Conservation (phyloP, 305 asterid species). For the Fraxinus greggii region DNA sequence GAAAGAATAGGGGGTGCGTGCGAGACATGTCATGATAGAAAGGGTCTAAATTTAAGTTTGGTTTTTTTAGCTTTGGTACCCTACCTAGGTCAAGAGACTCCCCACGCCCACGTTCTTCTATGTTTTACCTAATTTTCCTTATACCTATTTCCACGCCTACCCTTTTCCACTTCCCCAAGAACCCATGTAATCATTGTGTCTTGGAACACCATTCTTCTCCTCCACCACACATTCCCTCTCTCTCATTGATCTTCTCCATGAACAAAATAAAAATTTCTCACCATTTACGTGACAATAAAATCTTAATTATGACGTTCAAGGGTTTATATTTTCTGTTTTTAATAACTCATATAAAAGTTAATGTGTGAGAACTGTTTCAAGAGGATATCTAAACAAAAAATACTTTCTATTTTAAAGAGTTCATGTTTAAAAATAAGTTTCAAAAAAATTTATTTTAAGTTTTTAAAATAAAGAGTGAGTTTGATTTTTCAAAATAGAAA, state of each 20-base stretch:
- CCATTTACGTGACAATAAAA: too few relatives aligned
- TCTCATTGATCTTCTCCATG: neutral
- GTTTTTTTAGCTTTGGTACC: neutral
- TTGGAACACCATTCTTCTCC: slow-evolving; percentile 64
- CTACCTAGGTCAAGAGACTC: slow-evolving; percentile 29
- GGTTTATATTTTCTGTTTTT: too few relatives aligned
- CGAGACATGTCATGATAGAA: slow-evolving; percentile 37
- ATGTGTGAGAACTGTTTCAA: too few relatives aligned
- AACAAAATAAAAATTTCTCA: too few relatives aligned
- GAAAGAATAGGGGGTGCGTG: neutral
- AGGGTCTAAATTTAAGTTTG: neutral
- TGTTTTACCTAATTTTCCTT: slow-evolving; percentile 31
- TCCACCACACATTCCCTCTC: slow-evolving; percentile 9
- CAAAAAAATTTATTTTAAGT: too few relatives aligned
- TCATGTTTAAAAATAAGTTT: too few relatives aligned
- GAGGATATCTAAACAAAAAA: too few relatives aligned
- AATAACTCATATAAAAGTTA: too few relatives aligned
- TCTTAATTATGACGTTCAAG: too few relatives aligned
- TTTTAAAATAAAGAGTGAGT: too few relatives aligned
- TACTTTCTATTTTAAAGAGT: too few relatives aligned
- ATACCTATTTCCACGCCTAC: slow-evolving; percentile 69
- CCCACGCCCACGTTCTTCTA: slow-evolving; percentile 43
- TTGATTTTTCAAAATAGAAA: too few relatives aligned
- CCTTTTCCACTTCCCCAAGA: slow-evolving; percentile 74
- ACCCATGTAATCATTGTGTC: slow-evolving; percentile 90